Base-by-base conservation (phyloP, 148 eudicot genomes). In the Rhododendron ovatum region DNA sequence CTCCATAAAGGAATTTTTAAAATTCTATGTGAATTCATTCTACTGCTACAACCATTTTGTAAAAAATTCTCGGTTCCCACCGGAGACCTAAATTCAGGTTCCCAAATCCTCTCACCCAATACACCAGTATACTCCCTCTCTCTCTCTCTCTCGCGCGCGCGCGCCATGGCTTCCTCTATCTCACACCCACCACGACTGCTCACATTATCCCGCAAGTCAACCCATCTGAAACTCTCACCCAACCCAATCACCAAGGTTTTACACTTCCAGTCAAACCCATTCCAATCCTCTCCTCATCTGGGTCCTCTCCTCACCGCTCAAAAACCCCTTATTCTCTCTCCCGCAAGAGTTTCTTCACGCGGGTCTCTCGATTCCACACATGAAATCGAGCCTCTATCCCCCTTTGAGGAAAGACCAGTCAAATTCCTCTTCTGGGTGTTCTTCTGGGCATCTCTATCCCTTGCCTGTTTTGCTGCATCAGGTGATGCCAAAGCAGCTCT, bases 381-480 rank as follows among this genome's bases (percentile, higher is more conserved):
- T 53, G 67, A 89, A n/a, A 83, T 89, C 20, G 84, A 88, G 5
- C 22, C 81, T 78, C 77, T 88, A 1, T 53, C 88, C 33, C 84
- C 71, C 4, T 78, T 73, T 35, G 90, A 90, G 8, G 88, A 83
- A 30, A 87, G 85, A 28, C 98, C 98, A n/a, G 90, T 93, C 63
- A 94, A 95, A 86, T 91, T 94, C 37, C 80, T 90, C 2, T 89
- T 95, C 39, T 95, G 93, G 98, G 98, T 92, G 1, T 76, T 94
- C 81, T 86, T 97, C 71, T 97, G 98, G 98, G 95, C 98, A 2
- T 93, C 98, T 28, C 87, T 93, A 53, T 97, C 98, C 63, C 74
- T 97, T 35, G 95, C 92, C 17, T 53, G 94, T 71, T 95, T 91
- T 86, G 98, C 96, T 4, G 89, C 92, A 55, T 94, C 98, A 2